A percentile compares a stretch with the other conserved stretches of the same genome.
Evolutionary conservation across 2,329 filamentous ascomycete species (phyloP).

Genomic region (Cladorrhinum sp.): DNA sequence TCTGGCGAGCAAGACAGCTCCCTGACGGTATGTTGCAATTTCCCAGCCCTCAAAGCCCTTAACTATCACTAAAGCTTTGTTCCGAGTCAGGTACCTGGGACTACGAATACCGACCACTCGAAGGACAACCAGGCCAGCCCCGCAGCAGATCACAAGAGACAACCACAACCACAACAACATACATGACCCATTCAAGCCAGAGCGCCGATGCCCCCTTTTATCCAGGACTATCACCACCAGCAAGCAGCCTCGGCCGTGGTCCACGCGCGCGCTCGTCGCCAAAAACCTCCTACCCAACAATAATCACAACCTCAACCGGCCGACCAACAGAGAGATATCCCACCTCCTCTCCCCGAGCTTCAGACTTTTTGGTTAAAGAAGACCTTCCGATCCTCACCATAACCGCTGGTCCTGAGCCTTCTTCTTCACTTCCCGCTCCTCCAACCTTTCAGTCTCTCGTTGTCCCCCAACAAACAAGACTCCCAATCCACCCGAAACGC

Average conservation of each 20-base stretch:
- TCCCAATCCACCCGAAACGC: not conserved
- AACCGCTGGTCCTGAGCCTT: not conserved
- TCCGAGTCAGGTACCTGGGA: slow-evolving; percentile 22
- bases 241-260: not conserved
- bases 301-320: slow-evolving; percentile 21
- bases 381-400: not conserved
- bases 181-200: not conserved
- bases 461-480: not conserved
- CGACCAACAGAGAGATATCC: slow-evolving; percentile 9
- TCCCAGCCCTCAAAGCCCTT: not conserved
- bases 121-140: slow-evolving; percentile 2
- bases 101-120: slow-evolving; percentile 14
- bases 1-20: slow-evolving; percentile 22
- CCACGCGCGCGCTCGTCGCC: slow-evolving; percentile 1
- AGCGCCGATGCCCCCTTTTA: not conserved
- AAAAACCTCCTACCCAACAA: slow-evolving; percentile 19
- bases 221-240: not conserved
- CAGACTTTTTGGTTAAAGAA: slow-evolving; percentile 6
- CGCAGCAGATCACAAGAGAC: not conserved
- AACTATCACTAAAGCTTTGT: not conserved
- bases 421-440: not conserved
- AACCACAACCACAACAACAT: slow-evolving; percentile 2
- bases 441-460: not conserved
- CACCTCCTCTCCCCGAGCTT: not conserved
- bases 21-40: slow-evolving; percentile 11